phyloP scores from a whole-genome alignment of 768 basidiomycete species.

The Lactifluus hygrophoroides region DNA sequence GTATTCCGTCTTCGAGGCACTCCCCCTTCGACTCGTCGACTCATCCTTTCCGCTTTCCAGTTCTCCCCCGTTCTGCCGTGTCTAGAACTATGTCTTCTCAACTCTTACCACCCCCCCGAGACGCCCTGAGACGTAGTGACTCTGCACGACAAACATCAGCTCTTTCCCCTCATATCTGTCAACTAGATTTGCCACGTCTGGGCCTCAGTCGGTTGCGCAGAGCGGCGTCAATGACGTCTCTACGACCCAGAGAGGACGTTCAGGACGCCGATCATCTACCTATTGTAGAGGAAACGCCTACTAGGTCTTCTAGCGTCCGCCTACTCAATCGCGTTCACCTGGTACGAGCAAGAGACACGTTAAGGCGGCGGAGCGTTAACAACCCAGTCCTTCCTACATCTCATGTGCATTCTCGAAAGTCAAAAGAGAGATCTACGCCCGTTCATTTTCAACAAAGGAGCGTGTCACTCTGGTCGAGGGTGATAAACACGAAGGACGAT shows the following conservation, averaged over 20 bases:
- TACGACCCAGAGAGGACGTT: background rate
- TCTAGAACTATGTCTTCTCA: background rate
- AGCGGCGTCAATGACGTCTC: background rate
- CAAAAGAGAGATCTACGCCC: background rate
- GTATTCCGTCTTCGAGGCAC: background rate
- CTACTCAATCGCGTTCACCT: background rate
- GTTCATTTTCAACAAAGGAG: constrained; percentile 24
- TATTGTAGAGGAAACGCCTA: constrained; percentile 4
- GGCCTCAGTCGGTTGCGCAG: background rate
- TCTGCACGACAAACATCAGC: background rate
- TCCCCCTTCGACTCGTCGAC: background rate
- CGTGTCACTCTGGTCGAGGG: constrained; percentile 26
- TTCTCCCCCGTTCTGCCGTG: background rate
- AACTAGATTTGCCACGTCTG: background rate
- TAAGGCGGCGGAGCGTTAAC: constrained; percentile 5
- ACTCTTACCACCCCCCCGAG: background rate
- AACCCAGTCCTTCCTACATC: background rate
- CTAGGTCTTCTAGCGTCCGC: constrained; percentile 4
- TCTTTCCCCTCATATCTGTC: background rate
- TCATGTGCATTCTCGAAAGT: background rate
- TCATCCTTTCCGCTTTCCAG: background rate
- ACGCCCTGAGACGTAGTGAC: background rate
- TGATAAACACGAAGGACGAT: constrained; percentile 1
- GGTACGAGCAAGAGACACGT: background rate
- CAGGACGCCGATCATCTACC: background rate